A percentile compares a stretch with the other conserved stretches of the same genome.
phyloP scores from a whole-genome alignment of 805 yeast genomes.

The Saccharomycopsis amapae region DNA sequence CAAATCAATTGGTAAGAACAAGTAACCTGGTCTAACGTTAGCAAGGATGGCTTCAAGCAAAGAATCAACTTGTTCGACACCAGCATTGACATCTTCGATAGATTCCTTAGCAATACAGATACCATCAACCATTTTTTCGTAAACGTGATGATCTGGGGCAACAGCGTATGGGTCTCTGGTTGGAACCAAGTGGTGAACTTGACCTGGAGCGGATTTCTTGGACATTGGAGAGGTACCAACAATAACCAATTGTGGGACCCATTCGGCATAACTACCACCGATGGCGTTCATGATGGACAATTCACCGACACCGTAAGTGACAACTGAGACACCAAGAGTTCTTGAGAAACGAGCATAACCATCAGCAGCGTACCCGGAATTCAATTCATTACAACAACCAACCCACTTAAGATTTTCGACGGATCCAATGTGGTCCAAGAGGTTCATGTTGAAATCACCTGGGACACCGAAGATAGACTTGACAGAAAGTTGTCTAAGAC shows the following conservation, averaged over 20 bases:
- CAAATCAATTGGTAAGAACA: slow-evolving; percentile 70
- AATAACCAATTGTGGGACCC: slow-evolving; percentile 71
- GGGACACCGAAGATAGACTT: slow-evolving; percentile 70
- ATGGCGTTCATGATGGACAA: slow-evolving; percentile 77
- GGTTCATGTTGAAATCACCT: slow-evolving; percentile 64
- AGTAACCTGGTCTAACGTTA: slow-evolving; percentile 71
- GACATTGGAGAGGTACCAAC: slow-evolving; percentile 67
- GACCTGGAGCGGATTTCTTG: slow-evolving; percentile 29
- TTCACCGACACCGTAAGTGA: slow-evolving; percentile 90
- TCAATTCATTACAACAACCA: slow-evolving; percentile 83
- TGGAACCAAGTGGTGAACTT: slow-evolving; percentile 59
- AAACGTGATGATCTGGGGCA: slow-evolving; percentile 59
- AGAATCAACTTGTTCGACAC: slow-evolving; percentile 57
- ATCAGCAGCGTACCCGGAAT: slow-evolving; percentile 86
- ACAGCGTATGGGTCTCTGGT: slow-evolving; percentile 37
- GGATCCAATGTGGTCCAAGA: slow-evolving; percentile 61
- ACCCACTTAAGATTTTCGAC: slow-evolving; percentile 55
- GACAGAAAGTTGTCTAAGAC: slow-evolving; percentile 48
- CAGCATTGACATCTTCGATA: slow-evolving; percentile 38
- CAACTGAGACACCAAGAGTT: slow-evolving; percentile 57
- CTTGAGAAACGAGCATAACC: slow-evolving; percentile 69
- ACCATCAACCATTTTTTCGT: slow-evolving; percentile 54
- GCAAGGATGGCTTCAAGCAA: slow-evolving; percentile 50
- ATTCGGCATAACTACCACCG: slow-evolving; percentile 78
- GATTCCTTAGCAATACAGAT: slow-evolving; percentile 51